A percentile compares a stretch with the other conserved stretches of the same genome.
These are phyloP conservation scores for Fonsecaea pugnacius DNA, from an alignment of 2,329 filamentous ascomycete genomes.

Conservation along the genomic window DNA sequence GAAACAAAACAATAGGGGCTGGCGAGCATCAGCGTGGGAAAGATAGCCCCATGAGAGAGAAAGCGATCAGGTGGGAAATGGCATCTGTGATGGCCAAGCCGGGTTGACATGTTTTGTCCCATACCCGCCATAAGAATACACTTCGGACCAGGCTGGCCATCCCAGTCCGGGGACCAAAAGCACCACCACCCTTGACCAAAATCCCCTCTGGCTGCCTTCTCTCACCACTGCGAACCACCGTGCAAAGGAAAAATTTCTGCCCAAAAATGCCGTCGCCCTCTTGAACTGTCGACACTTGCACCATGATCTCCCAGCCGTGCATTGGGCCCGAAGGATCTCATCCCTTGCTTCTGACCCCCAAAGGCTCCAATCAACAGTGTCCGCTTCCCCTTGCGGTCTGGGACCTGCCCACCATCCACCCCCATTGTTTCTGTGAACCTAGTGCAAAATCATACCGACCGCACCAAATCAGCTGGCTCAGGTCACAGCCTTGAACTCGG, in stretches of 20 bases:
- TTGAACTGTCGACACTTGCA: slow-evolving; percentile 17
- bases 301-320: slow-evolving; percentile 29
- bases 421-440: slow-evolving; percentile 21
- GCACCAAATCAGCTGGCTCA: slow-evolving; percentile 25
- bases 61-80: background rate
- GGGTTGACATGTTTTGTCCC: background rate
- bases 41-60: slow-evolving; percentile 15
- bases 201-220: slow-evolving; percentile 31
- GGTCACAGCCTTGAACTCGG: slow-evolving; percentile 26
- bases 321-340: slow-evolving; percentile 25
- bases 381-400: slow-evolving; percentile 4
- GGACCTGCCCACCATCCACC: slow-evolving; percentile 17
- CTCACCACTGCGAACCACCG: slow-evolving; percentile 27
- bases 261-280: slow-evolving; percentile 20
- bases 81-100: slow-evolving; percentile 5
- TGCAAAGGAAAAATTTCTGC: background rate
- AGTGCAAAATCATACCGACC: slow-evolving; percentile 4
- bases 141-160: slow-evolving; percentile 8
- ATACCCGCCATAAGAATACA: slow-evolving; percentile 7
- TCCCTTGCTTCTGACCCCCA: slow-evolving; percentile 27
- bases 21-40: background rate
- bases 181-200: slow-evolving; percentile 22
- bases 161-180: slow-evolving; percentile 12
- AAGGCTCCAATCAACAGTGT: slow-evolving; percentile 25
- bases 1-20: slow-evolving; percentile 24